Evolutionary conservation across 805 yeast genomes (phyloP).

Genomic region (Sugiyamaella chiloensis): DNA sequence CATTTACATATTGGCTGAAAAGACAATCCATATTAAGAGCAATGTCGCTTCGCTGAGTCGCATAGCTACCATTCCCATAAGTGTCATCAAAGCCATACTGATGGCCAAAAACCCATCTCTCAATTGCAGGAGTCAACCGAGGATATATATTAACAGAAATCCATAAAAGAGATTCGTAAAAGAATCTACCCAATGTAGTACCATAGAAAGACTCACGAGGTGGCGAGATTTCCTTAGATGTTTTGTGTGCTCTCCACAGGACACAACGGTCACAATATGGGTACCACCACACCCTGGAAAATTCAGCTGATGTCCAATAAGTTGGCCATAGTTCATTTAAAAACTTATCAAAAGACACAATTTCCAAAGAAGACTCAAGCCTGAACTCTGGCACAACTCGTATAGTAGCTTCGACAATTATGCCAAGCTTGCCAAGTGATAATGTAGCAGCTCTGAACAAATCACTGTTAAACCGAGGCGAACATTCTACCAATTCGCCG

Average conservation of each 20-base stretch:
- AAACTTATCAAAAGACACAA: conserved; percentile 71
- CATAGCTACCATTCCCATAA: conserved; percentile 54
- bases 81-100: conserved; percentile 80
- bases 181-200: conserved; percentile 67
- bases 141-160: conserved; percentile 71
- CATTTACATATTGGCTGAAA: conserved; percentile 90
- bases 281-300: conserved; percentile 95
- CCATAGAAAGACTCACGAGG: conserved; percentile 86
- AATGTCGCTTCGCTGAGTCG: conserved; percentile 76
- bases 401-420: conserved; percentile 79
- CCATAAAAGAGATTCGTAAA: conserved; percentile 79
- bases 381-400: conserved; percentile 83
- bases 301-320: conserved; percentile 87
- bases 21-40: conserved; percentile 95
- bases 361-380: conserved; percentile 75
- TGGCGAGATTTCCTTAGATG: conserved; percentile 54
- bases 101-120: conserved; percentile 76
- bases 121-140: conserved; percentile 77
- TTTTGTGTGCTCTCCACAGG: conserved; percentile 84
- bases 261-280: conserved; percentile 86
- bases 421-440: conserved; percentile 88
- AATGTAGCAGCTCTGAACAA: conserved; percentile 78
- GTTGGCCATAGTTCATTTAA: conserved; percentile 63
- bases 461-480: conserved; percentile 58
- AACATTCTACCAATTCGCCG: conserved; percentile 69